Evolutionary conservation across 495 filamentous ascomycete genomes (phyloP).

Genomic region (Tuber microsphaerosporum): DNA sequence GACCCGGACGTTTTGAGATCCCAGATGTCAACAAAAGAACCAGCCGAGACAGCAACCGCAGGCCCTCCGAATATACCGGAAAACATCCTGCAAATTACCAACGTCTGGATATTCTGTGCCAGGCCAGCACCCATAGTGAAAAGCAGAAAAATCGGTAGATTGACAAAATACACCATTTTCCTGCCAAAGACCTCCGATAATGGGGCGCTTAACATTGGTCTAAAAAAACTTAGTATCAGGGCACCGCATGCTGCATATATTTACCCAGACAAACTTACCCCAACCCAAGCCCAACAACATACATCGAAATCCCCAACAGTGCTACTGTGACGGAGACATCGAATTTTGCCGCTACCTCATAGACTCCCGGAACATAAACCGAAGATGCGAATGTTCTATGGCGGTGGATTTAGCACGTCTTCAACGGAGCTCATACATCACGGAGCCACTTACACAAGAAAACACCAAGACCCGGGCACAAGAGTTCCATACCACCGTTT

Average conservation of each 20-base stretch:
- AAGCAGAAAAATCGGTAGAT: conserved; percentile 57
- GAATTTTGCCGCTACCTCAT: conserved; percentile 56
- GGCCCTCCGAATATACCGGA: conserved; percentile 63
- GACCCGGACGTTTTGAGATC: conserved; percentile 39
- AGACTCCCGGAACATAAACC: conserved; percentile 49
- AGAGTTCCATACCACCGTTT: conserved; percentile 46
- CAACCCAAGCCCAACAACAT: conserved; percentile 66
- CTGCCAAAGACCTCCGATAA: conserved; percentile 65
- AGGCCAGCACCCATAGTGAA: conserved; percentile 63
- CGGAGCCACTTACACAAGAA: conserved; percentile 38
- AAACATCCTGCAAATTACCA: conserved; percentile 71
- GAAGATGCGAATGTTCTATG: conserved; percentile 38
- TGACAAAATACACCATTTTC: conserved; percentile 59
- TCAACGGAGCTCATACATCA: background rate
- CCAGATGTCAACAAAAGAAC: conserved; percentile 42
- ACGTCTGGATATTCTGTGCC: conserved; percentile 55
- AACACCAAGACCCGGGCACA: conserved; percentile 39
- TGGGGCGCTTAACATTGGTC: conserved; percentile 60
- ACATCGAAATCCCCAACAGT: conserved; percentile 63
- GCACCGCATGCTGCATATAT: background rate
- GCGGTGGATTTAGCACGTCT: conserved; percentile 10
- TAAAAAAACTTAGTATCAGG: conserved; percentile 19
- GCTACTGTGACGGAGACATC: conserved; percentile 55
- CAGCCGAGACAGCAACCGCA: conserved; percentile 39
- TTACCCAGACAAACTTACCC: conserved; percentile 43